phyloP scores from a whole-genome alignment of 1,284 basidiomycete species.

The Malassezia nana region DNA sequence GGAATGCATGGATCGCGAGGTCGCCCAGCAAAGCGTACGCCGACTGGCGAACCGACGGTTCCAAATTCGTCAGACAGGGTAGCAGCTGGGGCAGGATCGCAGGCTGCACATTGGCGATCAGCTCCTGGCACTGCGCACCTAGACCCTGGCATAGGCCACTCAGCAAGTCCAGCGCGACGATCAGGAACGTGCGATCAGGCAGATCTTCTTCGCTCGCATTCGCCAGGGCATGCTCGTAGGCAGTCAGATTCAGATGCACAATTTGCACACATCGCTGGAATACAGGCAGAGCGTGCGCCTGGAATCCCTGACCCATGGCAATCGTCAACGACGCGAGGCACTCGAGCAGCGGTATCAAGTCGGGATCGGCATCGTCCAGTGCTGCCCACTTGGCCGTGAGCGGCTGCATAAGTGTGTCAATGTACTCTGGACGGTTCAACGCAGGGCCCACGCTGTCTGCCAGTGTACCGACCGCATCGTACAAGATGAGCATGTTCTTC shows the following conservation, averaged over 20 bases:
- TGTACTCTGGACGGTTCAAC: constrained; percentile 71
- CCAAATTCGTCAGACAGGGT: constrained; percentile 59
- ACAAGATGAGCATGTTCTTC: constrained; percentile 96
- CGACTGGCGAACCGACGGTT: constrained; percentile 87
- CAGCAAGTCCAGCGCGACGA: constrained; percentile 88
- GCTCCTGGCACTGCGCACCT: constrained; percentile 53
- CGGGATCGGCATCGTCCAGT: constrained; percentile 78
- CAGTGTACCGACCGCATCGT: constrained; percentile 93
- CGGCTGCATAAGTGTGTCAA: constrained; percentile 93
- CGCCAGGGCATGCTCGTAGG: constrained; percentile 62
- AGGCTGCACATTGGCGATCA: constrained; percentile 36
- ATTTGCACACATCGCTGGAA: constrained; percentile 84
- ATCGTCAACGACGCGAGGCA: constrained; percentile 96
- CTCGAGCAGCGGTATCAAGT: constrained; percentile 77
- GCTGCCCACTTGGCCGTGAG: constrained; percentile 80
- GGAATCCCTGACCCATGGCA: constrained; percentile 83
- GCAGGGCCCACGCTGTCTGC: constrained; percentile 89
- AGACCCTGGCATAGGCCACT: constrained; percentile 93
- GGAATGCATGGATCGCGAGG: constrained; percentile 89
- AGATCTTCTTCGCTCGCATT: constrained; percentile 51
- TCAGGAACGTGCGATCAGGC: constrained; percentile 54
- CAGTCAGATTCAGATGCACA: constrained; percentile 71
- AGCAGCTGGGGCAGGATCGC: constrained; percentile 37
- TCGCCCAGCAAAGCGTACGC: constrained; percentile 96
- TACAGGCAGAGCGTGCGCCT: constrained; percentile 77